Evolutionary conservation across 306 rosid genomes (phyloP), one percentile per base, ranked within the genome.

Genomic region (Rubus idaeus): DNA sequence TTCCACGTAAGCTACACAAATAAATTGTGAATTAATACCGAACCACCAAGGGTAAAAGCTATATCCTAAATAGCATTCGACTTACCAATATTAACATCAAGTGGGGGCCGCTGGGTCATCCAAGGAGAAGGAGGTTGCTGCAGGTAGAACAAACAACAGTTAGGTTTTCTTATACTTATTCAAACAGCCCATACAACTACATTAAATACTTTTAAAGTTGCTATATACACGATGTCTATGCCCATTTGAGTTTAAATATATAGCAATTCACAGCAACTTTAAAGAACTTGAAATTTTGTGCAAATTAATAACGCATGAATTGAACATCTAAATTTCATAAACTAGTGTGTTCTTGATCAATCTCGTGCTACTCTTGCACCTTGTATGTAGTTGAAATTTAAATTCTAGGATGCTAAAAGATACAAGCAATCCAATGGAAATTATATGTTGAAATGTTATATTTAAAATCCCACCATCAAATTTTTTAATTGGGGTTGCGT

Each of bases 61-160:
- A 58, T 47, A 53, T 57, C 39, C 75, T 42, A 68, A 45, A 70
- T 69, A 35, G 49, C 78, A 80, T 61, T 64, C 51, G 63, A 82
- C 98, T 89, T 74, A 96, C 99, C 99, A 82, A 96, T 88, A 76
- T 96, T 96, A 84, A 96, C 99, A 87, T 96, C 99, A 60, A 96
- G 97, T 72, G 99, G 78, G 77, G 96, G 85, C 80, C 98, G 89
- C 78, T 68, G 96, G 87, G 78, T 89, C 93, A 90, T 96, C 99
- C 99, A 96, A 57, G 94, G 81, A 80, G 98, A 91, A 71, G 98
- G 90, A 77, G 98, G 91, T 87, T 85, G 98, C 99, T 93, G 96
- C 74, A 78, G 45, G 56, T 83, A 64, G 74, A 80, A 77, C 45
- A 83, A 45, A 75, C 50, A 71, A 67, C 14, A 73, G 77, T 80